Evolutionary conservation across 1,139 yeast genomes (phyloP), one percentile per base, ranked within the genome.

Genomic region (Hanseniaspora sp.): DNA sequence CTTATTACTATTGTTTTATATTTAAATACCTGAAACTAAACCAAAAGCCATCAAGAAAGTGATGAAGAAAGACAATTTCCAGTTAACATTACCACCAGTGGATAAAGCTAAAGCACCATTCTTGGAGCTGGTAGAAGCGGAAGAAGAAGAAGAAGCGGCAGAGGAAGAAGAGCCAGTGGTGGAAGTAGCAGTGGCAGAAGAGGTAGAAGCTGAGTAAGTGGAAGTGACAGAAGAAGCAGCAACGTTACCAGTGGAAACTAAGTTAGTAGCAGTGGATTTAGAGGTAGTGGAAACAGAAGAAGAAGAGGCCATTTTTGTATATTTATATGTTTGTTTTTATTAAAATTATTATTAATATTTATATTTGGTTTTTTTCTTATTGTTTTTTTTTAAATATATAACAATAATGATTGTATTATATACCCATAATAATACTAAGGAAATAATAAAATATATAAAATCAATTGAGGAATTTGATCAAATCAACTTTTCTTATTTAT

Each of bases 1-100:
- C 4, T 23, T 23, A 23, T 23, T 23, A 23, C 4, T 23, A 23
- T 23, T 7, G 7, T 11, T 9, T 15, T 39, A 17, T n/a, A 40
- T 28, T 42, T 41, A 47, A 51, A 44, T 45, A 8, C 92, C 90
- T 38, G 80, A 69, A 41, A 85, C 67, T 0, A 83, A 92, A 1
- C 95, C 95, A 48, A 82, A 67, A 12, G 56, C 48, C 46, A 54
- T 44, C 11, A 86, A 81, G 4, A 95, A 95, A 37, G 88, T 80
- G 57, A 86, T 69, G 43, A 86, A 83, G 0, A 94, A 86, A 46
- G 86, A 80, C 17, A 83, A 87, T 0, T 94, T 87, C 79, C 83
- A 84, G 52, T 86, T 78, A 1, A 79, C 74, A 0, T 86, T 80
- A 0, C 94, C 95, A 13, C 76, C 81, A 43, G 86, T 69, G 0